Percentiles rank a stretch among this genome's conserved stretches.
Conservation (phyloP, 208 protist genomes). For the Trypanosoma vivax region DNA sequence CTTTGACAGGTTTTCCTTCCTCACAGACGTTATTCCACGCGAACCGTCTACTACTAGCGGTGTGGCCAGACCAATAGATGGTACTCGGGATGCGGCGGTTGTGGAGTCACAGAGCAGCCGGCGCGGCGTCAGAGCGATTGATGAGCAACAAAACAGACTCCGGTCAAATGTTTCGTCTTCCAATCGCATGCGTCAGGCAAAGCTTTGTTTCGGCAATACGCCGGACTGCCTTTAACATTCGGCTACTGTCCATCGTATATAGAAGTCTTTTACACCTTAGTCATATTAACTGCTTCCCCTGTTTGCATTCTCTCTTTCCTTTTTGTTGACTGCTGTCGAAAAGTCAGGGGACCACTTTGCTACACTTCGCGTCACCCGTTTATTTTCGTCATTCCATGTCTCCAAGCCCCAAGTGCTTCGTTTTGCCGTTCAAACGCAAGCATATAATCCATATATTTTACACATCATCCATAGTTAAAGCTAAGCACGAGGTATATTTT, state of each 20-base stretch:
- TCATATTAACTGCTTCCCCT: conserved; percentile 1
- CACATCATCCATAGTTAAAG: too few relatives aligned
- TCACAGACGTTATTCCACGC: conserved; percentile 48
- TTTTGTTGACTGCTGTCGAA: background rate
- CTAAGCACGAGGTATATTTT: too few relatives aligned
- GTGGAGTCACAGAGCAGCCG: too few relatives aligned
- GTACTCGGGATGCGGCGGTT: background rate
- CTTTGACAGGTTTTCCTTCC: conserved; percentile 66
- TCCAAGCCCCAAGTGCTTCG: too few relatives aligned
- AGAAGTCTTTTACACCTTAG: too few relatives aligned
- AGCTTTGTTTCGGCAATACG: conserved; percentile 4
- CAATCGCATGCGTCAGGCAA: background rate
- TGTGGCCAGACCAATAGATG: background rate
- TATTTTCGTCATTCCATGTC: conserved; percentile 8
- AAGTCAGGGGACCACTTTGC: too few relatives aligned
- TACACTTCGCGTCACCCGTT: background rate
- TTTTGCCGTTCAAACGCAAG: too few relatives aligned
- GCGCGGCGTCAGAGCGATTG: background rate
- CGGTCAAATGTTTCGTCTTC: background rate
- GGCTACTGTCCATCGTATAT: conserved; percentile 2
- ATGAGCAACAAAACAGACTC: background rate
- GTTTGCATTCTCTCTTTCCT: background rate
- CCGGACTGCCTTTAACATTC: background rate
- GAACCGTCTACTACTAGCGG: background rate
- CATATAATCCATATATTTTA: too few relatives aligned